Base-by-base conservation (phyloP, 139 green algal genomes). In the Edaphochlamys debaryana region DNA sequence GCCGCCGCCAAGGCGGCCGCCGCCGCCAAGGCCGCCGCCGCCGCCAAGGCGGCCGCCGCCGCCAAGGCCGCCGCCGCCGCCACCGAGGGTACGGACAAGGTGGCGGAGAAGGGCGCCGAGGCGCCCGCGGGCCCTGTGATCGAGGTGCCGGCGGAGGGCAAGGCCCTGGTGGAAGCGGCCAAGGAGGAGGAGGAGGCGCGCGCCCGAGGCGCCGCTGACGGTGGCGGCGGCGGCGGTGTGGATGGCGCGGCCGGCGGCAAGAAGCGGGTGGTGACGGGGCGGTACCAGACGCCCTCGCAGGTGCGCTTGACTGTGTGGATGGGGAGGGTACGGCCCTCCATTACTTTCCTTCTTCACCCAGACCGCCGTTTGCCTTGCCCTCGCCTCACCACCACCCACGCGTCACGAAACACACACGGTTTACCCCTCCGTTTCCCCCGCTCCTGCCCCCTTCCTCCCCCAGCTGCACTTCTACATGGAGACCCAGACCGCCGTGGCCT, bases 391-490 rank as follows among this genome's bases (percentile, higher is more conserved):
- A n/a, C n/a, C n/a, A n/a, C n/a, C n/a, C n/a, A n/a, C n/a, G n/a
- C n/a, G n/a, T n/a, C n/a, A n/a, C n/a, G n/a, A n/a, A n/a, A n/a
- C 58, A 66, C 58, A 36, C 29, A 66, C 29, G 15, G 8, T 66
- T 19, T 19, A 15, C 25, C 30, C 25, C 58, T n/a, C 58, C 25
- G 11, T 32, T 22, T 7, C 58, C 29, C 58, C 25, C 58, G 25
- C 3, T 80, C 86, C n/a, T 79, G 11, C 45, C 45, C 45, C 13
- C 45, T 54, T 54, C 45, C 45, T 9, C 45, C 45, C 19, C 56
- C 25, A 91, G 80, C 69, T 84, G n/a, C 92, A 94, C 67, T 79
- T 93, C 7, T 94, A 95, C 83, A 86, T 95, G 82, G 93, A 96
- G 90, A 86, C 88, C 1, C 92, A 95, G 85, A 82, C 64, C 19